These are phyloP conservation scores for Macrolepiota albuminosa DNA, from an alignment of 768 basidiomycete species.

Conservation along the genomic window DNA sequence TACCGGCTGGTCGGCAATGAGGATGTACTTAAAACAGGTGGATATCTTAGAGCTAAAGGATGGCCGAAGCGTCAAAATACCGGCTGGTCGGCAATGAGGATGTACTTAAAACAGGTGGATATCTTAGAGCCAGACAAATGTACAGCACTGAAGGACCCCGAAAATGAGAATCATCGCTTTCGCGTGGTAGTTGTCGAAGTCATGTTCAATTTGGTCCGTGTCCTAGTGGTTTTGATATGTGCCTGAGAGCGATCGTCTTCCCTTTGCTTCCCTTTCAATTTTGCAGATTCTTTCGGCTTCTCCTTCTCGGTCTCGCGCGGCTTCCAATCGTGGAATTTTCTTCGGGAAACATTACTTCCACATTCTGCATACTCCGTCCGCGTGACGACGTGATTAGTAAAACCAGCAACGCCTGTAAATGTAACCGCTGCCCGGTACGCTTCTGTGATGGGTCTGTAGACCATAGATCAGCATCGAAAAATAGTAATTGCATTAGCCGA, in stretches of 20 bases:
- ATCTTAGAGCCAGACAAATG: neutral
- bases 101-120: neutral
- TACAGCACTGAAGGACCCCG: neutral
- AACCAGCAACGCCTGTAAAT: slow-evolving; percentile 51
- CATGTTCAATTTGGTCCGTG: slow-evolving; percentile 10
- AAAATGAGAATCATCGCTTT: slow-evolving; percentile 11
- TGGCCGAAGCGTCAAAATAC: neutral
- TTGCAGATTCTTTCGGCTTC: slow-evolving; percentile 24
- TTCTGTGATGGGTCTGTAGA: slow-evolving; percentile 57
- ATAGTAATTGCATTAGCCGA: slow-evolving; percentile 14
- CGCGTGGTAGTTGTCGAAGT: slow-evolving; percentile 13
- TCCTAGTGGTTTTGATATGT: slow-evolving; percentile 16
- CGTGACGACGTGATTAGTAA: slow-evolving; percentile 55
- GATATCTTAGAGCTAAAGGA: neutral
- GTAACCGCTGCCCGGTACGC: slow-evolving; percentile 56
- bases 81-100: neutral
- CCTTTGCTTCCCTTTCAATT: slow-evolving; percentile 26
- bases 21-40: neutral
- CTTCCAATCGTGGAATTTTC: slow-evolving; percentile 70
- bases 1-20: neutral
- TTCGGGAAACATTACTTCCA: slow-evolving; percentile 69
- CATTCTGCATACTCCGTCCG: slow-evolving; percentile 82
- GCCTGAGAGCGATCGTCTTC: slow-evolving; percentile 28
- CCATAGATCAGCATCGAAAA: slow-evolving; percentile 8
- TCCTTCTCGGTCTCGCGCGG: slow-evolving; percentile 31